These are phyloP conservation scores for Lactarius pseudohatsudake DNA, from an alignment of 768 basidiomycete species.

Conservation along the genomic window DNA sequence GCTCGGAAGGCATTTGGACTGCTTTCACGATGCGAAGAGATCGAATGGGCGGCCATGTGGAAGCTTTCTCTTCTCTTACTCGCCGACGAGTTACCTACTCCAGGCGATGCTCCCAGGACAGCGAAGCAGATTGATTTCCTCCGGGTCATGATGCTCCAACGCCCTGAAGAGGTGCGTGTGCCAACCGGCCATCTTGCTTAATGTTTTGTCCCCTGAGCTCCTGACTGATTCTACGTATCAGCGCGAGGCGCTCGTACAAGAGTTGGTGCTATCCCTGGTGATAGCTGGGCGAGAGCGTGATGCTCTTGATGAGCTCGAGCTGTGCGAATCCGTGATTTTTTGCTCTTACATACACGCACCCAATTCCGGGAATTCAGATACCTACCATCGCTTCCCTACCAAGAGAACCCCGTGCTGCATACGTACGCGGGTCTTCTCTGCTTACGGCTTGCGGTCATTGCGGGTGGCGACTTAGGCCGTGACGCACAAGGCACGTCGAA, in stretches of 20 bases:
- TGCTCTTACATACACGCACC: constrained; percentile 5
- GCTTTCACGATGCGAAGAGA: constrained; percentile 72
- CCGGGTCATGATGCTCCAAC: constrained; percentile 68
- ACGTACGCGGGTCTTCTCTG: constrained; percentile 78
- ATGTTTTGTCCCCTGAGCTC: neutral
- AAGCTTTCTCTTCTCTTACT: constrained; percentile 61
- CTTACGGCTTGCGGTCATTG: constrained; percentile 58
- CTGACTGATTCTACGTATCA: constrained; percentile 34
- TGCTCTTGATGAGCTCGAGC: constrained; percentile 82
- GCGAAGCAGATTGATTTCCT: constrained; percentile 57
- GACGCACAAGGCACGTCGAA: constrained; percentile 16
- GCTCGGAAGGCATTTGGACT: constrained; percentile 75
- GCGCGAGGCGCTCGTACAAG: constrained; percentile 74
- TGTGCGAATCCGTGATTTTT: constrained; percentile 50
- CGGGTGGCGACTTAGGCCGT: constrained; percentile 8
- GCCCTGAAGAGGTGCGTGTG: constrained; percentile 58
- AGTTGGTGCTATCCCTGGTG: constrained; percentile 70
- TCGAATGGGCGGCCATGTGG: constrained; percentile 75
- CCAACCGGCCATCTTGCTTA: neutral
- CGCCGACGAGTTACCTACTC: constrained; percentile 29
- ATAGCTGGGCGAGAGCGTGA: constrained; percentile 54
- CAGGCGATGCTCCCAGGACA: constrained; percentile 19
- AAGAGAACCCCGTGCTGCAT: constrained; percentile 77
- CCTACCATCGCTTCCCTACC: constrained; percentile 84
- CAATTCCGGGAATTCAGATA: constrained; percentile 49